These are phyloP conservation scores for Colletotrichum tabaci DNA, from an alignment of 2,329 filamentous ascomycete species.

Conservation along the genomic window DNA sequence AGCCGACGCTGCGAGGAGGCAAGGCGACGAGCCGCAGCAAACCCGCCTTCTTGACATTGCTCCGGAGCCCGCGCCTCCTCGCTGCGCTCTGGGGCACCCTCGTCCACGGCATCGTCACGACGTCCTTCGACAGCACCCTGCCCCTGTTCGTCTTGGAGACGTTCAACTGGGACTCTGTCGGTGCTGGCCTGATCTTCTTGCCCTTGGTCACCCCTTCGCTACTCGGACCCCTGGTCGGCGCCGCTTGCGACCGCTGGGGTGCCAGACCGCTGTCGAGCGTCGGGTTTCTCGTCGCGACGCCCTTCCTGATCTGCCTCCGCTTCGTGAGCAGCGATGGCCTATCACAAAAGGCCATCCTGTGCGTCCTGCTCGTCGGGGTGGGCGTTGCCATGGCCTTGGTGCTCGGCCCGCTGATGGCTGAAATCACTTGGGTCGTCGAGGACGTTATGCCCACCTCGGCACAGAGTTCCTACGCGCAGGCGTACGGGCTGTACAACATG, in stretches of 20 bases:
- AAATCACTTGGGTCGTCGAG: slow-evolving; percentile 53
- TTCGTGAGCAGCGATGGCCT: slow-evolving; percentile 48
- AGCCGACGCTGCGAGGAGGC: not conserved
- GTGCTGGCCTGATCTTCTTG: not conserved
- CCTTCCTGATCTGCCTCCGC: slow-evolving; percentile 53
- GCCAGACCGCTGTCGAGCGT: slow-evolving; percentile 52
- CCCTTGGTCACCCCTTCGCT: slow-evolving; percentile 53
- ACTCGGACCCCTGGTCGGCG: slow-evolving; percentile 48
- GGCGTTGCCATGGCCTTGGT: slow-evolving; percentile 51
- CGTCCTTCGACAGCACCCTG: slow-evolving; percentile 53
- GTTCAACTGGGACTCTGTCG: slow-evolving; percentile 48
- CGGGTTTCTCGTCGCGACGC: slow-evolving; percentile 52
- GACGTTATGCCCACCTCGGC: slow-evolving; percentile 42
- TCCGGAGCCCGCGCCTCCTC: slow-evolving; percentile 51
- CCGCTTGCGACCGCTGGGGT: slow-evolving; percentile 50
- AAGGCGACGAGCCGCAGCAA: slow-evolving; percentile 47
- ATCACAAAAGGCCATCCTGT: slow-evolving; percentile 45
- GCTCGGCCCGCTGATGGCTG: slow-evolving; percentile 54
- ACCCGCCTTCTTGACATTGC: slow-evolving; percentile 37
- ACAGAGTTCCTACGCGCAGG: slow-evolving; percentile 50
- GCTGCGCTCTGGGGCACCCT: slow-evolving; percentile 53
- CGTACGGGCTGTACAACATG: slow-evolving; percentile 52
- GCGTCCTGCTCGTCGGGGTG: slow-evolving; percentile 47
- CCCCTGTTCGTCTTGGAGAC: slow-evolving; percentile 49
- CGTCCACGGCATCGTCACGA: slow-evolving; percentile 51